Base-by-base conservation (phyloP, 441 rosid genomes). In the Aleurites moluccanus region DNA sequence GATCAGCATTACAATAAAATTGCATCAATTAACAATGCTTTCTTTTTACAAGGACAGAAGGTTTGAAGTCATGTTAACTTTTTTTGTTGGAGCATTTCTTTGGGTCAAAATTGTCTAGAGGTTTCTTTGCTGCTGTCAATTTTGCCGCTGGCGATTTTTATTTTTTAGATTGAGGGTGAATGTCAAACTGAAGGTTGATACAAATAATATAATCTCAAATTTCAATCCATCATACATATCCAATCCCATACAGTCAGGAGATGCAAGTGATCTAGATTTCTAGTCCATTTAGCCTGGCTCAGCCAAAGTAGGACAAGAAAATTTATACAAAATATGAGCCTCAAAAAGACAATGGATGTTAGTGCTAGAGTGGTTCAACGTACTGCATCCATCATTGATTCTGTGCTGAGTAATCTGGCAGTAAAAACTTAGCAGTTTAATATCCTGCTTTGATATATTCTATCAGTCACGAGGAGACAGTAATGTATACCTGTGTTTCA, bases 121-220 rank as follows among this genome's bases (percentile, higher is more conserved):
- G 57, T 23, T 67, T 45, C 11, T 62, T 62, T 33, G 10, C 23
- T 30, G n/a, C 10, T 61, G 18, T 30, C 65, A 61, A 59, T 25
- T 27, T 28, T 14, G 20, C 18, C 23, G 30, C 30, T 40, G 23
- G 69, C 27, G 0, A 42, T 64, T 42, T n/a, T 21, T 5, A 21
- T 21, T 66, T 66, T 66, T 27, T 25, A 53, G 38, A 44, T 23
- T n/a, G 33, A 56, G 52, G 20, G 63, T 70, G n/a, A 64, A 40
- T 7, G 21, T 67, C 2, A 15, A 5, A n/a, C 7, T 23, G 7
- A 13, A 14, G 14, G 1, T 33, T 33, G 10, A 25, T 25, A 23
- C 10, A 40, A 42, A 21, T 38, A n/a, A 25, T 35, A 5, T 35
- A 44, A 44, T 44, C 23, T 40, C 35, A 69, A 1, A 33, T 69